Evolutionary conservation across 164 flowering plant genomes (phyloP), one percentile per base, ranked within the genome.

Genomic region (Umbilicus rupestris): DNA sequence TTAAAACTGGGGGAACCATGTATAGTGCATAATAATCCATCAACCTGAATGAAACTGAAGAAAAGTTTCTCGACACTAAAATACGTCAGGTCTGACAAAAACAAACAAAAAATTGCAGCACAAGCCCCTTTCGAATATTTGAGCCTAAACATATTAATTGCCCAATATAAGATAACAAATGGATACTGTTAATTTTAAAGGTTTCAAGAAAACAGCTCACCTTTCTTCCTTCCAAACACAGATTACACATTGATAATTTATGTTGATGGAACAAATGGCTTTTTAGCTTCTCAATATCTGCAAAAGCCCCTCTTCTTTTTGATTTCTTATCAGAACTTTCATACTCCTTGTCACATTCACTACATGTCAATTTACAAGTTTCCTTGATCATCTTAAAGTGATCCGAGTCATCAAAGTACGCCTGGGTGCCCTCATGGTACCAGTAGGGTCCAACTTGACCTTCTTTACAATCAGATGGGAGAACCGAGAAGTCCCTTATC

Each of bases 141-240:
- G 20, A 24, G 58, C 58, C 57, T 30, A 52, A 2, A 52, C 8
- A 52, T 24, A 26, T 24, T 52, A 6, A 55, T 19, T 4, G 11
- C 33, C 60, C 3, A 47, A 22, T 1, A 55, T 11, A 26, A 55
- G 12, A 41, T 9, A 55, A 55, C 12, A 20, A 26, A 28, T 55
- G 33, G 19, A n/a, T 0, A 14, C 6, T 9, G 44, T 10, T 17
- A 55, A 55, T 7, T 11, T 10, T 28, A 26, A 55, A 24, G 4
- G 60, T 55, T 41, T 55, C 60, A 11, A 28, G 33, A 55, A 55
- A 0, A n/a, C 29, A 3, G 19, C 60, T 29, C 22, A 87, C 98
- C 93, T 94, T 94, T 66, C 98, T 83, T 71, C 98, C 98, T 78
- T 87, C 97, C 82, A 94, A 78, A 73, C 97, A 94, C 41, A 94